Percentiles rank a stretch among this genome's conserved stretches.
phyloP scores from a whole-genome alignment of 208 protist genomes.

The Leishmania amazonensis region DNA sequence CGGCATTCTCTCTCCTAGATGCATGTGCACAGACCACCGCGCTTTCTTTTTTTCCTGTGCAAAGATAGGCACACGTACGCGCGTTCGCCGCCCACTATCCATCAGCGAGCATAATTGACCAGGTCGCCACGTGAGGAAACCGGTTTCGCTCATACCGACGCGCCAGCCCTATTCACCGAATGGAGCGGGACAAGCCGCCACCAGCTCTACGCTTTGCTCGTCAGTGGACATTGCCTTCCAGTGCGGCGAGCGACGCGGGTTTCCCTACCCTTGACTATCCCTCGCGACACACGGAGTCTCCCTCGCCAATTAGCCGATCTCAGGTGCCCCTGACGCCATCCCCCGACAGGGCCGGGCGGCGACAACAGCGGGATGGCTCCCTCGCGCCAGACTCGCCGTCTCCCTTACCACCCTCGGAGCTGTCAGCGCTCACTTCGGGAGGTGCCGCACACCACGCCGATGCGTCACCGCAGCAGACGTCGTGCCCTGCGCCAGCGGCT shows the following conservation, averaged over 20 bases:
- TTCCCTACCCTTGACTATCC: slow-evolving; percentile 4
- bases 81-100: neutral
- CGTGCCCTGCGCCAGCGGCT: neutral
- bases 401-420: neutral
- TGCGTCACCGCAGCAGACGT: neutral
- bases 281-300: slow-evolving; percentile 8
- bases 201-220: slow-evolving; percentile 22
- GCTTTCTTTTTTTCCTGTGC: neutral
- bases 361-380: neutral
- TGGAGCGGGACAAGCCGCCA: slow-evolving; percentile 10
- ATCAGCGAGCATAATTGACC: neutral
- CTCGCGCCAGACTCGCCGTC: neutral
- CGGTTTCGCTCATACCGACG: too few relatives aligned
- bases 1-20: neutral
- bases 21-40: neutral
- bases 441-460: neutral
- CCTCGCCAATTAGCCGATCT: neutral
- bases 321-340: neutral
- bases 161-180: neutral
- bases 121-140: neutral
- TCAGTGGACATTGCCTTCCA: slow-evolving; percentile 29
- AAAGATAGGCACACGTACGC: neutral
- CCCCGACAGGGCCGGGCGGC: neutral
- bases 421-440: neutral
- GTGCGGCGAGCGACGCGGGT: neutral